Conservation (phyloP, 306 rosid species). For the Mimosa bimucronata region DNA sequence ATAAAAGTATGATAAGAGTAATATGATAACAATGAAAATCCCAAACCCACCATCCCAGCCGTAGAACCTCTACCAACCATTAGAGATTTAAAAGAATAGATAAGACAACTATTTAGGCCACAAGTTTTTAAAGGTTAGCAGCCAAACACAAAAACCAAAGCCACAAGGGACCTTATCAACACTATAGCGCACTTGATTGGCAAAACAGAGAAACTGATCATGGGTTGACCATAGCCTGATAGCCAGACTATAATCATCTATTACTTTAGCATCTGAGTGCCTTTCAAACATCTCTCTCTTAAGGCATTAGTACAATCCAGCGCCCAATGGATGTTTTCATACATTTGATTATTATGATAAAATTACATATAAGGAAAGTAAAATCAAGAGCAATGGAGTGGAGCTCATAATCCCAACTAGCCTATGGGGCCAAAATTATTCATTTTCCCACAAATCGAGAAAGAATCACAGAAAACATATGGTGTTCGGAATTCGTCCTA, state of each 20-base stretch:
- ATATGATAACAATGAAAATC: background rate
- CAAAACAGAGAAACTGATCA: background rate
- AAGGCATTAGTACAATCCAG: background rate
- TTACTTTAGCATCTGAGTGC: background rate
- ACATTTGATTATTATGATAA: background rate
- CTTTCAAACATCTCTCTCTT: background rate
- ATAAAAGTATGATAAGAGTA: background rate
- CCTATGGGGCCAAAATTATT: background rate
- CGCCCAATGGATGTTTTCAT: background rate
- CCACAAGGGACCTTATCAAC: background rate
- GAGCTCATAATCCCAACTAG: background rate
- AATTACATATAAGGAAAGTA: slow-evolving; percentile 20
- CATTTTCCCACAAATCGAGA: background rate
- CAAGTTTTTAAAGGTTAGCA: background rate
- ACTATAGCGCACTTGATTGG: background rate
- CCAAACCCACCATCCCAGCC: background rate
- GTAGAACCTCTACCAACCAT: background rate
- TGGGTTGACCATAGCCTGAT: background rate
- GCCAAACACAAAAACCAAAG: background rate
- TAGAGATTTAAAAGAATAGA: background rate
- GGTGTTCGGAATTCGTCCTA: background rate
- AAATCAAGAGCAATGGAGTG: background rate
- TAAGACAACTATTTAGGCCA: background rate
- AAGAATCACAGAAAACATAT: slow-evolving; percentile 6
- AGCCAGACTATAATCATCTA: background rate